phyloP scores from a whole-genome alignment of 768 basidiomycete genomes.

The Boletus reticuloceps region DNA sequence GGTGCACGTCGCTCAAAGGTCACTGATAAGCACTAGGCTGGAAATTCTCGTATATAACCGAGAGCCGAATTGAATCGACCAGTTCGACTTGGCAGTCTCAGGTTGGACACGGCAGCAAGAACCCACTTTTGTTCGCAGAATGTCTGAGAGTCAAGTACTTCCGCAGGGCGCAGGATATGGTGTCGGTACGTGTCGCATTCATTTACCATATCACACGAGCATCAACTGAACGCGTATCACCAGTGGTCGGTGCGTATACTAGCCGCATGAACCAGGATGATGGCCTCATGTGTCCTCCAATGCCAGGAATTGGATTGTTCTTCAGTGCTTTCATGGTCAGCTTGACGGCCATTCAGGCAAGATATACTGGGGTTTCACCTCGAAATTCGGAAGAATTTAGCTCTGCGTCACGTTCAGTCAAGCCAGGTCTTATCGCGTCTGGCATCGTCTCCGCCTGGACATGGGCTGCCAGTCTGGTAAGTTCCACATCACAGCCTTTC shows the following conservation, averaged over 20 bases:
- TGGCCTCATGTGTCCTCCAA: slow-evolving; percentile 6
- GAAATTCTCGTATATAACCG: slow-evolving; percentile 5
- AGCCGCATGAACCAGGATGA: background rate
- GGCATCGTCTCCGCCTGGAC: slow-evolving; percentile 95
- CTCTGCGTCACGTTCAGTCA: slow-evolving; percentile 78
- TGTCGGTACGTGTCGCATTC: slow-evolving; percentile 49
- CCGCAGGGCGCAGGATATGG: slow-evolving; percentile 88
- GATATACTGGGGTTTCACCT: slow-evolving; percentile 81
- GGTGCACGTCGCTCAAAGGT: background rate
- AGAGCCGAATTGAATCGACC: background rate
- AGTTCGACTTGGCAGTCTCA: background rate
- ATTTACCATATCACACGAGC: background rate
- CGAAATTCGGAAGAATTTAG: slow-evolving; percentile 82
- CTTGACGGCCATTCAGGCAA: slow-evolving; percentile 75
- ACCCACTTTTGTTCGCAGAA: background rate
- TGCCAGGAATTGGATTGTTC: slow-evolving; percentile 78
- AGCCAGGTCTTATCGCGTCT: slow-evolving; percentile 88
- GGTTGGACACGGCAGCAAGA: background rate
- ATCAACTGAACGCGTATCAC: background rate
- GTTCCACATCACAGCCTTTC: slow-evolving; percentile 1
- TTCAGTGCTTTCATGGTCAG: slow-evolving; percentile 80
- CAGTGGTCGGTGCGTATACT: slow-evolving; percentile 48
- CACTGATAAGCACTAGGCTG: slow-evolving; percentile 15
- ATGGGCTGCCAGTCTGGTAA: slow-evolving; percentile 75
- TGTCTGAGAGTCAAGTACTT: slow-evolving; percentile 41